phyloP scores from a whole-genome alignment of 306 rosid genomes.

The Vicia sativa region DNA sequence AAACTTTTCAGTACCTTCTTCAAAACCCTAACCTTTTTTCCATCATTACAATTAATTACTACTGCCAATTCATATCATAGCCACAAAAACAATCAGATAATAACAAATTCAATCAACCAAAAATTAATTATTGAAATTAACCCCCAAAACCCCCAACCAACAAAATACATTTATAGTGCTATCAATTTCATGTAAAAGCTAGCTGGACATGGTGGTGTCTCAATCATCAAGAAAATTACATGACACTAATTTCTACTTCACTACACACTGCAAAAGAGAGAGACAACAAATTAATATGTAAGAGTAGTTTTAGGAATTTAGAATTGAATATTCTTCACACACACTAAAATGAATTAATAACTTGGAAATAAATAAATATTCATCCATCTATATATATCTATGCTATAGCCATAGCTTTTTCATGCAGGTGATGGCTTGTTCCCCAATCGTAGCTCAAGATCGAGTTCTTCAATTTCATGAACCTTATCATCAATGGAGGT shows the following conservation, averaged over 20 bases:
- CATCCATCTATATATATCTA: not conserved
- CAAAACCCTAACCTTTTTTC: conserved; percentile 52
- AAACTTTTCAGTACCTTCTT: conserved; percentile 52
- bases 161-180: conserved; percentile 22
- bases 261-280: conserved; percentile 18
- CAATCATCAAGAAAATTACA: conserved; percentile 36
- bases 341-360: not conserved
- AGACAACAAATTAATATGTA: not conserved
- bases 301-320: not conserved
- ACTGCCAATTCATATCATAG: conserved; percentile 24
- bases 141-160: not conserved
- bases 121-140: not conserved
- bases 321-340: conserved; percentile 2
- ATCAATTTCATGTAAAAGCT: conserved; percentile 29
- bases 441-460: conserved; percentile 92
- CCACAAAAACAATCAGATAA: conserved; percentile 31
- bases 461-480: conserved; percentile 62
- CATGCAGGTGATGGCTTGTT: conserved; percentile 59
- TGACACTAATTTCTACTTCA: conserved; percentile 10
- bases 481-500: conserved; percentile 31
- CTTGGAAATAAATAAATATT: conserved; percentile 3
- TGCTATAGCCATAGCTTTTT: conserved; percentile 18
- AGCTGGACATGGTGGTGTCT: conserved; percentile 28
- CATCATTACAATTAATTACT: conserved; percentile 7
- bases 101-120: conserved; percentile 18